These are phyloP conservation scores for Ophiognomonia clavigignenti-juglandacearum DNA, from an alignment of 2,329 filamentous ascomycete genomes.

Conservation along the genomic window DNA sequence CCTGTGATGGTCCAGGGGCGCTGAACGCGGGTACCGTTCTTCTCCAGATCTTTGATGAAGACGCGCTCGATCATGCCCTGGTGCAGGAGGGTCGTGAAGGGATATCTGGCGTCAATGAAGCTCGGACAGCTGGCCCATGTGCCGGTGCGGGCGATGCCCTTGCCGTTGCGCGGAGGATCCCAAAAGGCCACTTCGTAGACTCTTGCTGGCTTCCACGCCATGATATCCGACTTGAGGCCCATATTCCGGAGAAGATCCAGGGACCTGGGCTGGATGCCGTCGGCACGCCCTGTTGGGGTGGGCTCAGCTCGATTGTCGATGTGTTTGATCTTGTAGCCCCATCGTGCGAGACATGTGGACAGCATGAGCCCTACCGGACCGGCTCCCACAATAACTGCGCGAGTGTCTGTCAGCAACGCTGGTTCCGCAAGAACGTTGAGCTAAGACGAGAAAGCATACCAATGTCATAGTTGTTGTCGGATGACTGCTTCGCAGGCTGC, in stretches of 20 bases:
- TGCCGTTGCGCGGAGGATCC: conserved; percentile 54
- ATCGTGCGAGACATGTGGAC: conserved; percentile 81
- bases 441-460: conserved; percentile 1
- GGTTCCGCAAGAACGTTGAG: not conserved
- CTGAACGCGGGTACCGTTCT: conserved; percentile 56
- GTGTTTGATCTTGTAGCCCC: conserved; percentile 94
- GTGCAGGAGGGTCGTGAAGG: conserved; percentile 66
- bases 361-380: conserved; percentile 85
- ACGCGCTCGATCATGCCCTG: conserved; percentile 68
- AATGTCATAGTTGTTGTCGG: conserved; percentile 19
- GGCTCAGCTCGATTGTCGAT: conserved; percentile 87
- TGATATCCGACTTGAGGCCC: conserved; percentile 81
- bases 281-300: conserved; percentile 78
- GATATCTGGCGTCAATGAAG: conserved; percentile 71
- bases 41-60: conserved; percentile 61
- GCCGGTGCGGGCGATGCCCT: conserved; percentile 60
- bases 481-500: conserved; percentile 8
- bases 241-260: conserved; percentile 84
- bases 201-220: conserved; percentile 81
- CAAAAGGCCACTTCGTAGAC: conserved; percentile 76
- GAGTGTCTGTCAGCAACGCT: conserved; percentile 17
- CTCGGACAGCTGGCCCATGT: conserved; percentile 85
- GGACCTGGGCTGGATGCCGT: conserved; percentile 87
- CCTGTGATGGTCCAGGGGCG: conserved; percentile 60
- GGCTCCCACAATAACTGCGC: conserved; percentile 75